Conservation (phyloP, 108 stramenopile genomes). For the Nitzschia sp. region DNA sequence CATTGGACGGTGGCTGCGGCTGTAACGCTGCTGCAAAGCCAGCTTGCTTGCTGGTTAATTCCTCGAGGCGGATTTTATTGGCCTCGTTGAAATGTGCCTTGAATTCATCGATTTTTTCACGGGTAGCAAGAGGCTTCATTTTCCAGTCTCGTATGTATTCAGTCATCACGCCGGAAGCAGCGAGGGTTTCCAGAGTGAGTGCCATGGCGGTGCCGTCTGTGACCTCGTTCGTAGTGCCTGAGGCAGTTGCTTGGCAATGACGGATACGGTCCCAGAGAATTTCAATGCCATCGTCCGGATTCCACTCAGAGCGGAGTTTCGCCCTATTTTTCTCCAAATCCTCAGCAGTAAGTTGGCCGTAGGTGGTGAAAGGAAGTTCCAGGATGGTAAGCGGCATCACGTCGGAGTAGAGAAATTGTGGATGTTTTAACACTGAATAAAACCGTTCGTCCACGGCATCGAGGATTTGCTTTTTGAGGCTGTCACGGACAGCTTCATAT, state of each 20-base stretch:
- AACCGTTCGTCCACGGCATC: too few relatives aligned
- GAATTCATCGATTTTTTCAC: conserved; percentile 8
- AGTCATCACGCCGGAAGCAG: neutral
- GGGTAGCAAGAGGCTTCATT: neutral
- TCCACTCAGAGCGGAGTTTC: conserved; percentile 3
- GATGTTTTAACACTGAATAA: too few relatives aligned
- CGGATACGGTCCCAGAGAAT: conserved; percentile 11
- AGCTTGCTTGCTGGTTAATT: conserved; percentile 3
- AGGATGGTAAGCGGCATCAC: conserved; percentile 8
- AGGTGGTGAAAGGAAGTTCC: conserved; percentile 16
- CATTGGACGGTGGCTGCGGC: conserved; percentile 9
- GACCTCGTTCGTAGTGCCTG: neutral
- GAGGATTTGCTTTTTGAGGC: conserved; percentile 6
- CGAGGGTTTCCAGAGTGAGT: neutral
- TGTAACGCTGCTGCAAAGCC: neutral
- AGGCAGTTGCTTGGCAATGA: conserved; percentile 10
- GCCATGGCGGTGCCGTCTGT: neutral
- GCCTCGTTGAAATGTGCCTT: conserved; percentile 6
- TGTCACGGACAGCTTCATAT: neutral
- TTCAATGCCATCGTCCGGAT: conserved; percentile 25
- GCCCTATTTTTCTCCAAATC: conserved; percentile 19
- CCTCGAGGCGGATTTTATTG: conserved; percentile 2
- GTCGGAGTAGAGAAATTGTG: conserved; percentile 2
- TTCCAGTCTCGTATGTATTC: neutral
- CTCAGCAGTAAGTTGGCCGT: conserved; percentile 27